phyloP scores from a whole-genome alignment of 2,329 filamentous ascomycete genomes.

The Penicillium psychrosexuale region DNA sequence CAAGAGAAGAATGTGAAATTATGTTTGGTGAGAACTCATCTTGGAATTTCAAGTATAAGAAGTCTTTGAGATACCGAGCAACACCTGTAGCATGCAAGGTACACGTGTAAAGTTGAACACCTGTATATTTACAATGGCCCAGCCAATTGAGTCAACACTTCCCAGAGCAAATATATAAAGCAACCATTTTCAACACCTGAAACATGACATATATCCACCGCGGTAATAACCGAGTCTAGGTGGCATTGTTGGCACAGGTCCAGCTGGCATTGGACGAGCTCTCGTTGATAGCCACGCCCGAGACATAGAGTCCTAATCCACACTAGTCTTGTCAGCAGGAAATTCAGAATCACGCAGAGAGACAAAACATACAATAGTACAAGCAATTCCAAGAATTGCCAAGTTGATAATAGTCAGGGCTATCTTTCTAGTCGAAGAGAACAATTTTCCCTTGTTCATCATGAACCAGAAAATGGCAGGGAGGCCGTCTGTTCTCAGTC shows the following conservation, averaged over 20 bases:
- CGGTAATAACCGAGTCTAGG: constrained; percentile 1
- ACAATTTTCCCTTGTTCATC: constrained; percentile 46
- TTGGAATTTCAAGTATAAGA: neutral
- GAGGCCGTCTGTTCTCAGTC: constrained; percentile 15
- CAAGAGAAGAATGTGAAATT: neutral
- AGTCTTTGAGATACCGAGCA: neutral
- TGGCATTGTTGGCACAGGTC: constrained; percentile 39
- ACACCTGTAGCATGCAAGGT: neutral
- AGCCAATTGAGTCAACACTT: constrained; percentile 1
- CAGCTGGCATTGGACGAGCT: constrained; percentile 35
- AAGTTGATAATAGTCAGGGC: constrained; percentile 45
- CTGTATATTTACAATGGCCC: constrained; percentile 16
- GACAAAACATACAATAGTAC: constrained; percentile 24
- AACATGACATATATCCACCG: neutral
- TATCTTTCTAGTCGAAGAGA: constrained; percentile 43
- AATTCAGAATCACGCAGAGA: neutral
- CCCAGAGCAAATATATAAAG: constrained; percentile 4
- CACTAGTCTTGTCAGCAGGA: constrained; percentile 26
- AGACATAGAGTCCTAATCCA: constrained; percentile 43
- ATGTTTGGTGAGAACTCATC: neutral
- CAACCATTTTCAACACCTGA: neutral
- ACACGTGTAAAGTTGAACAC: neutral
- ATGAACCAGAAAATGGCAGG: constrained; percentile 47
- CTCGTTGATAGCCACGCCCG: constrained; percentile 38
- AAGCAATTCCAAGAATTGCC: constrained; percentile 37